A percentile compares a stretch with the other conserved stretches of the same genome.
Evolutionary conservation across 352 stramenopile genomes (phyloP).

Genomic region (Globisporangium takayamanum): DNA sequence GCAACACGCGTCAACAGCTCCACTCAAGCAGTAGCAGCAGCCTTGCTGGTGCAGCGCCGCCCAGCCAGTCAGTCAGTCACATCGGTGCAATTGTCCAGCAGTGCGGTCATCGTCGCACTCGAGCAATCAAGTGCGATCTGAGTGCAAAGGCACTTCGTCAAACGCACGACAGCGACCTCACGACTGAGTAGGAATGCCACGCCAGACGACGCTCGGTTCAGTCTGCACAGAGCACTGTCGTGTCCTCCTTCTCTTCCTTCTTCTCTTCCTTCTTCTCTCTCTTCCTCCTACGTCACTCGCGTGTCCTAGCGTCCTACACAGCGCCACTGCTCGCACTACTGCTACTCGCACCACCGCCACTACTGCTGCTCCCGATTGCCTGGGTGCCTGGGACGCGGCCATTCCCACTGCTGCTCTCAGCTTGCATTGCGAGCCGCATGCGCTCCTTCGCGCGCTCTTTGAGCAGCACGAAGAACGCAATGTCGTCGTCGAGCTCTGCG

Average conservation of each 20-base stretch:
- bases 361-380: too few relatives aligned
- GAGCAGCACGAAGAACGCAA: constrained; percentile 60
- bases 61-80: neutral
- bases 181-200: neutral
- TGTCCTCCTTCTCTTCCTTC: neutral
- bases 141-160: too few relatives aligned
- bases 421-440: constrained; percentile 56
- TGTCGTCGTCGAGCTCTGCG: constrained; percentile 58
- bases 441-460: constrained; percentile 67
- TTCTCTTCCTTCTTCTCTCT: neutral
- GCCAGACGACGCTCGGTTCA: neutral
- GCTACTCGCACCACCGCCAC: too few relatives aligned
- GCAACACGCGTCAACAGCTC: neutral
- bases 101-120: neutral
- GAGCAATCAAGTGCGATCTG: too few relatives aligned
- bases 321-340: too few relatives aligned
- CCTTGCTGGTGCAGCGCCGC: neutral
- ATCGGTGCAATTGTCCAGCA: neutral
- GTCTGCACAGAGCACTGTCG: neutral
- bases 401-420: neutral
- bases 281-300: neutral
- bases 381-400: neutral
- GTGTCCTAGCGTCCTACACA: too few relatives aligned
- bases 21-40: neutral
- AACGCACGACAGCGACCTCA: too few relatives aligned